Percentiles rank a stretch among this genome's conserved stretches.
Evolutionary conservation across 2,329 filamentous ascomycete species (phyloP).

Genomic region (Alternaria infectoria): DNA sequence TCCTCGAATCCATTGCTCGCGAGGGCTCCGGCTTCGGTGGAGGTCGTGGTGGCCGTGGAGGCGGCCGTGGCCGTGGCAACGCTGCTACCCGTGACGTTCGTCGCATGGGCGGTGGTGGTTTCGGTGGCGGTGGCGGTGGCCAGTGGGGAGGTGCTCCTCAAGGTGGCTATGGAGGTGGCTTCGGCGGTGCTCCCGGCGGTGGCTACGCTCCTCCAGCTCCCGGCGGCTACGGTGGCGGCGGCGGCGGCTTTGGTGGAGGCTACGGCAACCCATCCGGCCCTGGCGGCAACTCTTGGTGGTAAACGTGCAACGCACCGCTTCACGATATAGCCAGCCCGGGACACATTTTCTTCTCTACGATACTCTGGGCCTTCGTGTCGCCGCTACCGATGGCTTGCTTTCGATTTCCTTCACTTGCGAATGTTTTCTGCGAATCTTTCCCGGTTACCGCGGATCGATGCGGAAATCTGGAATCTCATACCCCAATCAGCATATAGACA

Average conservation of each 20-base stretch:
- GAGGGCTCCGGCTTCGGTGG: slow-evolving; percentile 85
- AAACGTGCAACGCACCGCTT: slow-evolving; percentile 38
- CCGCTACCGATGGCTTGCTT: slow-evolving; percentile 24
- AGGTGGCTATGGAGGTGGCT: slow-evolving; percentile 64
- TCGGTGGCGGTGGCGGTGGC: slow-evolving; percentile 55
- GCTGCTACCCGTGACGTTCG: slow-evolving; percentile 86
- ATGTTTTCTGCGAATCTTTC: slow-evolving; percentile 44
- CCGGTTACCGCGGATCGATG: slow-evolving; percentile 43
- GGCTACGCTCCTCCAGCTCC: slow-evolving; percentile 55
- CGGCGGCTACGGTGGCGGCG: slow-evolving; percentile 51
- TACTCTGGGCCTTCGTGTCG: slow-evolving; percentile 32
- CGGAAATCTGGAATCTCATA: slow-evolving; percentile 54
- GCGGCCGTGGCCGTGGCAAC: slow-evolving; percentile 75
- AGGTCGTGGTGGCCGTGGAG: slow-evolving; percentile 69
- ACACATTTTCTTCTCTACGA: slow-evolving; percentile 27
- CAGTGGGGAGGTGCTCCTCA: slow-evolving; percentile 33
- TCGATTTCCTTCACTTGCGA: slow-evolving; percentile 35
- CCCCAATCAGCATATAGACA: slow-evolving; percentile 59
- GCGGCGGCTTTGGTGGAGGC: slow-evolving; percentile 54
- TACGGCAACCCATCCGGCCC: slow-evolving; percentile 73
- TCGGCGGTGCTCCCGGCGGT: slow-evolving; percentile 51
- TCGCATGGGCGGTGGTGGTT: slow-evolving; percentile 63
- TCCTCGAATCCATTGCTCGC: slow-evolving; percentile 96
- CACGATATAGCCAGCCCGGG: slow-evolving; percentile 39
- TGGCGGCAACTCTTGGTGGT: slow-evolving; percentile 73